Conservation (phyloP, 2,329 filamentous ascomycete genomes). For the Botrytis sinoallii region DNA sequence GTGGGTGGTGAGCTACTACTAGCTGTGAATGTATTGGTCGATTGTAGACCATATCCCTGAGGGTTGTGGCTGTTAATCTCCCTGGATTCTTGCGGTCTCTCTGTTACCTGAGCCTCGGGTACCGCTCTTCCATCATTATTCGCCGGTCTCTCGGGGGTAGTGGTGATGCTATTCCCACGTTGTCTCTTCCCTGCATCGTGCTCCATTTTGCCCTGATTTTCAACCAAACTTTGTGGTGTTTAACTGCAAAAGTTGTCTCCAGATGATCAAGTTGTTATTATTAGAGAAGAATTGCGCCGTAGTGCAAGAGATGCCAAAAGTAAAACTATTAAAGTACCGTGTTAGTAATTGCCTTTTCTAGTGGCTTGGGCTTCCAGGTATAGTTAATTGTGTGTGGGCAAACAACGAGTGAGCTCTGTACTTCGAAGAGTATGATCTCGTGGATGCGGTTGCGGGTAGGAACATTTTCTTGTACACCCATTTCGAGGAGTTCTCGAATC, state of each 20-base stretch:
- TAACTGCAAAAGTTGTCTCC: background rate
- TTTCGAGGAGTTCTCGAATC: constrained; percentile 17
- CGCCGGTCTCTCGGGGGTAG: constrained; percentile 14
- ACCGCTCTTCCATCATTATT: constrained; percentile 12
- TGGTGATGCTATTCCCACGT: constrained; percentile 18
- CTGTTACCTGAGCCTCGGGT: constrained; percentile 15
- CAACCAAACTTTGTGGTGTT: background rate
- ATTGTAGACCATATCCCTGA: constrained; percentile 15
- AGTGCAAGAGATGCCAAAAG: background rate
- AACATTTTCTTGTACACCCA: constrained; percentile 13
- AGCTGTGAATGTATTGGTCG: constrained; percentile 8
- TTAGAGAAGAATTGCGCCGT: constrained; percentile 13
- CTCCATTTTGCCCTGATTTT: constrained; percentile 14
- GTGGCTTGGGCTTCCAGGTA: constrained; percentile 2
- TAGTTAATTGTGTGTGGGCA: constrained; percentile 9
- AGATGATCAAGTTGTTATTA: constrained; percentile 3
- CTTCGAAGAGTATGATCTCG: constrained; percentile 14
- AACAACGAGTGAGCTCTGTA: constrained; percentile 13
- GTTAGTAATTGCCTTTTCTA: constrained; percentile 14
- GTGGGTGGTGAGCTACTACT: constrained; percentile 9
- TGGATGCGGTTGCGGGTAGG: constrained; percentile 12
- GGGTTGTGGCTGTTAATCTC: constrained; percentile 13
- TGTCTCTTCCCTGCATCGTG: constrained; percentile 21
- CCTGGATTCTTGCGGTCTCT: constrained; percentile 16
- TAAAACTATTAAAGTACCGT: background rate